Evolutionary conservation across 2,329 filamentous ascomycete species (phyloP).

Genomic region (Pestalotiopsis sp.): DNA sequence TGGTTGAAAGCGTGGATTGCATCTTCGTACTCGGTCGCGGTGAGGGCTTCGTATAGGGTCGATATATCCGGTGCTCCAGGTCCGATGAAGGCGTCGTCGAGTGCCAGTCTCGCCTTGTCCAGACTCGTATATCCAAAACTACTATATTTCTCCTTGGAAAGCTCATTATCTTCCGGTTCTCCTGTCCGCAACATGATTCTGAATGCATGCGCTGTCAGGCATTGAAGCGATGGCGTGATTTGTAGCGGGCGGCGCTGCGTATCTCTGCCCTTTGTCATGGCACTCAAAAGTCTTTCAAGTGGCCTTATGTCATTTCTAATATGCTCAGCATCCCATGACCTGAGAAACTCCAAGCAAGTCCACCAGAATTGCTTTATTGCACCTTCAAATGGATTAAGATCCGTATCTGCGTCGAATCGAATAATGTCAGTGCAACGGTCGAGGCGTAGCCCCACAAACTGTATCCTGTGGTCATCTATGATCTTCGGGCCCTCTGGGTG

Average conservation of each 20-base stretch:
- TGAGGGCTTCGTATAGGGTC: background rate
- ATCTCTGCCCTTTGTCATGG: constrained; percentile 1
- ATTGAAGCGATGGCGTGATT: background rate
- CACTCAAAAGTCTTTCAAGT: background rate
- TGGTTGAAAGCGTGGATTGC: background rate
- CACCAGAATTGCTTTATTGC: background rate
- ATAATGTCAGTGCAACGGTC: background rate
- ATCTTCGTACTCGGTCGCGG: background rate
- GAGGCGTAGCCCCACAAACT: background rate
- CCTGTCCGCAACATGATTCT: background rate
- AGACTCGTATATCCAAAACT: background rate
- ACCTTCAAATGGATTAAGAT: background rate
- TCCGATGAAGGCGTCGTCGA: constrained; percentile 1
- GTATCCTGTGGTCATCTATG: background rate
- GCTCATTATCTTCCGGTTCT: background rate
- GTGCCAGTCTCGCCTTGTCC: background rate
- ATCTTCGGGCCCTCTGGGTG: background rate
- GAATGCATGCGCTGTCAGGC: background rate
- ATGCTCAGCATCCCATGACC: background rate
- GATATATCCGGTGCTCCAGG: background rate
- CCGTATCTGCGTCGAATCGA: background rate
- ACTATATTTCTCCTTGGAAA: background rate
- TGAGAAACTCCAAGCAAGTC: constrained; percentile 1
- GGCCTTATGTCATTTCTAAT: background rate
- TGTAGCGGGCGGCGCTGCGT: background rate